Evolutionary conservation across 805 yeast genomes (phyloP).

Genomic region (Lipomyces orientalis): DNA sequence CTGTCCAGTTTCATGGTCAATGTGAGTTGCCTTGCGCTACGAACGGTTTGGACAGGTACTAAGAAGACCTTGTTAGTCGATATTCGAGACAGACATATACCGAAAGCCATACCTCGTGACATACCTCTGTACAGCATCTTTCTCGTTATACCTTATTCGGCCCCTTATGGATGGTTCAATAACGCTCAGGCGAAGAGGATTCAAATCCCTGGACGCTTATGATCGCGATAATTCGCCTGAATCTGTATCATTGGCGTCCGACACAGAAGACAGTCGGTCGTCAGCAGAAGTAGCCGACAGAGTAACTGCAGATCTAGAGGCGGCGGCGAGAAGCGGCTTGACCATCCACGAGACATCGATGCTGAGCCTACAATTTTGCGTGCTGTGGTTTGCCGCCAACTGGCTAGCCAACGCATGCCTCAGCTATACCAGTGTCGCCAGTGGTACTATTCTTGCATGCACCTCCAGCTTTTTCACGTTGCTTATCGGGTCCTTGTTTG

Average conservation of each 20-base stretch:
- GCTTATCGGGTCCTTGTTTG: conserved; percentile 72
- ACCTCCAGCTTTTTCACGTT: conserved; percentile 94
- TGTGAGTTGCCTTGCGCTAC: conserved; percentile 45
- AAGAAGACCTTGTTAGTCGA: conserved; percentile 25
- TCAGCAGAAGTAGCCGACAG: conserved; percentile 11
- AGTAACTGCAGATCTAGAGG: conserved; percentile 11
- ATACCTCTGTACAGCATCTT: conserved; percentile 86
- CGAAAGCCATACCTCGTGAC: conserved; percentile 92
- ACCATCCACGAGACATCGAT: conserved; percentile 65
- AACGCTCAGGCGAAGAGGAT: background rate
- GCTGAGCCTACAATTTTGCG: conserved; percentile 79
- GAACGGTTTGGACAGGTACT: background rate
- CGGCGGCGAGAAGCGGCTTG: conserved; percentile 14
- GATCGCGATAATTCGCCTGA: conserved; percentile 16
- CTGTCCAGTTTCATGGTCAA: conserved; percentile 84
- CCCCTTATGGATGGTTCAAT: conserved; percentile 43
- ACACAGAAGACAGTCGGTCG: background rate
- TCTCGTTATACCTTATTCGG: conserved; percentile 78
- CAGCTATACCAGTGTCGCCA: conserved; percentile 87
- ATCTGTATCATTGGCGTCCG: background rate
- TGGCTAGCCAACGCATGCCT: conserved; percentile 86
- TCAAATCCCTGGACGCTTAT: background rate
- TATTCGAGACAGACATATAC: conserved; percentile 71
- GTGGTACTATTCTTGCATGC: conserved; percentile 90
- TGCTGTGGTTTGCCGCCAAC: conserved; percentile 90